These are phyloP conservation scores for Didymella exigua DNA, from an alignment of 2,329 filamentous ascomycete genomes.

Conservation along the genomic window DNA sequence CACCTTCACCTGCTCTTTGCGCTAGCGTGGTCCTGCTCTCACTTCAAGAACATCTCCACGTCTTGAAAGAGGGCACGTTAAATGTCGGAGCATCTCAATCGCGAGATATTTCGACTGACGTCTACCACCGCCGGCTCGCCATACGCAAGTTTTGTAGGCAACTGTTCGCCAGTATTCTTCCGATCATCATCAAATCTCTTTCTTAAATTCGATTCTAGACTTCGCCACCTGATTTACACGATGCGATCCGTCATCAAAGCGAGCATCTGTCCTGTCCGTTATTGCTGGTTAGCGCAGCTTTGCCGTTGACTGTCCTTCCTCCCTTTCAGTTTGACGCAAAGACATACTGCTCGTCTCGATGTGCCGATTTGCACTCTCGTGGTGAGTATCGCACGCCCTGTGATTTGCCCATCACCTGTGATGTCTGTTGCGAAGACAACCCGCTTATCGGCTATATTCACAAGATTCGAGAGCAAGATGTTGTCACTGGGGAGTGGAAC, in stretches of 20 bases:
- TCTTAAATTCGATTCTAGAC: not conserved
- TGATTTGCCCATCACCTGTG: not conserved
- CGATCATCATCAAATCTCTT: not conserved
- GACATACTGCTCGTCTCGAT: not conserved
- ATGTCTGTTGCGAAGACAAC: conserved; percentile 2
- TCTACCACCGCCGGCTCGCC: not conserved
- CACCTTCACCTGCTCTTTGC: not conserved
- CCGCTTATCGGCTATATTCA: not conserved
- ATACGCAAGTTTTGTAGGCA: not conserved
- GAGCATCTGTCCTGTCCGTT: not conserved
- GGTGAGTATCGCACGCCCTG: not conserved
- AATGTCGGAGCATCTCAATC: not conserved
- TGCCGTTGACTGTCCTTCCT: not conserved
- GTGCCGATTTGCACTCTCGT: not conserved
- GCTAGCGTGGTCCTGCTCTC: not conserved
- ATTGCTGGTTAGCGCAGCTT: conserved; percentile 2
- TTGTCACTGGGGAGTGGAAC: not conserved
- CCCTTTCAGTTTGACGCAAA: not conserved
- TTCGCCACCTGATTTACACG: not conserved
- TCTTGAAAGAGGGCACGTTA: not conserved
- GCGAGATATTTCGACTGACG: not conserved
- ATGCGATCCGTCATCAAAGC: not conserved
- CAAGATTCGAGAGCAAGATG: not conserved
- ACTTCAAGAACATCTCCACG: not conserved
- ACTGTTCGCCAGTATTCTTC: not conserved